Evolutionary conservation across 202 grass and related monocot species (phyloP), one percentile per base, ranked within the genome.

Genomic region (Saccharum hybrid): DNA sequence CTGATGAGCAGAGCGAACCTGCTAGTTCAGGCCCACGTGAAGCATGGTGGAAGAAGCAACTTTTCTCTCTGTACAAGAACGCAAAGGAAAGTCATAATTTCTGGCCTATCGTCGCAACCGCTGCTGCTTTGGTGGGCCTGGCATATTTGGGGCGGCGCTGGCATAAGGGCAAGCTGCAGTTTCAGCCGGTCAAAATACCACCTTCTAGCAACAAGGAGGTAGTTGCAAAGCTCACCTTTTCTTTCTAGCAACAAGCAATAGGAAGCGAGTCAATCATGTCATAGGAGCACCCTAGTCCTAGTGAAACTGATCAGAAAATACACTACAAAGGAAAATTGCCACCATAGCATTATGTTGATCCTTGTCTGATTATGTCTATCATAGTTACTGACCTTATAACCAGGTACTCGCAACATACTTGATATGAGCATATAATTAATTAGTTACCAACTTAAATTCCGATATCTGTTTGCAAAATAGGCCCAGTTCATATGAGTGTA

Each of bases 121-220:
- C 88, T 13, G 87, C 92, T 38, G 88, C 92, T 39, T 46, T 98
- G 78, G 61, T 98, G 31, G 92, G 95, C 34, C 82, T 98, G n/a
- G 89, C 78, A 23, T 88, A 90, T 88, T 82, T 98, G 9, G 88
- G 90, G 16, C 84, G 64, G 36, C 85, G 85, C 48, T 91, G 86
- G 92, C 88, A 94, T 9, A 87, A 80, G 70, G 85, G 88, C 23
- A 97, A 84, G 45, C 31, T 87, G 40, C 92, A 91, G 43, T 72
- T 86, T 77, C 82, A 88, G 65, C 72, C 68, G 37, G 38, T 82
- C 22, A 91, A 96, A 77, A 63, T 84, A 68, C 81, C 78, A n/a
- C 71, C 92, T 74, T 76, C 69, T 65, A 38, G 71, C 80, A 87
- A 46, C 62, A 78, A 93, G 60, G 85, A 91, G 92, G 95, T 98